Base-by-base conservation (phyloP, 306 rosid species). In the Glycyrrhiza uralensis region DNA sequence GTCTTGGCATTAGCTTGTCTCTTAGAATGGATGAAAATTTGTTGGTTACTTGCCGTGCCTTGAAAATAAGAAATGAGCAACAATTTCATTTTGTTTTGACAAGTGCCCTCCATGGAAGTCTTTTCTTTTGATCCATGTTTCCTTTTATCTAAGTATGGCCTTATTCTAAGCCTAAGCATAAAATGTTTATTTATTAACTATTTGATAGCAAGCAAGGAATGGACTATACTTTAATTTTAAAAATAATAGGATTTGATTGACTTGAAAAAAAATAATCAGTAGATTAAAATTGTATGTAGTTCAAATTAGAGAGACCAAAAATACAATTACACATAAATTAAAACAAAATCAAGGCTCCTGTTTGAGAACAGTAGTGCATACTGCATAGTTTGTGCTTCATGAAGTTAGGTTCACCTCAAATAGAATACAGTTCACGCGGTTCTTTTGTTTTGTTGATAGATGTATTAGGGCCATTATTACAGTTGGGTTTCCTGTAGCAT, bases 351-450 rank as follows among this genome's bases (percentile, higher is more conserved):
- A 26, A 26, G 2, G 2, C 29, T 26, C 2, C 29, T 26, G 29
- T 26, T 26, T 1, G 29, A 26, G 29, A 26, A 26, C 29, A n/a
- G n/a, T n/a, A n/a, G n/a, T n/a, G n/a, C n/a, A n/a, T n/a, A n/a
- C n/a, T 26, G 18, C 18, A 44, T 6, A 44, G 62, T 12, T 6
- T 50, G 9, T 44, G 23, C 1, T 55, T 45, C 62, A 45, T 56
- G 49, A 26, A 66, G 64, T 69, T 75, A 75, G 71, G 83, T 77
- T 61, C 42, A 72, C 64, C 9, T 44, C 19, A 44, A 15, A 81
- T 44, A n/a, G n/a, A n/a, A n/a, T n/a, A n/a, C n/a, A n/a, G n/a
- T n/a, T n/a, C n/a, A 13, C 41, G 51, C 20, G 9, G 22, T 39
- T 39, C 15, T 39, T 11, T 39, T 12, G 3, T 26, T 38, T 23